Base-by-base conservation (phyloP, 164 flowering plant genomes). In the Aristolochia fimbriata region DNA sequence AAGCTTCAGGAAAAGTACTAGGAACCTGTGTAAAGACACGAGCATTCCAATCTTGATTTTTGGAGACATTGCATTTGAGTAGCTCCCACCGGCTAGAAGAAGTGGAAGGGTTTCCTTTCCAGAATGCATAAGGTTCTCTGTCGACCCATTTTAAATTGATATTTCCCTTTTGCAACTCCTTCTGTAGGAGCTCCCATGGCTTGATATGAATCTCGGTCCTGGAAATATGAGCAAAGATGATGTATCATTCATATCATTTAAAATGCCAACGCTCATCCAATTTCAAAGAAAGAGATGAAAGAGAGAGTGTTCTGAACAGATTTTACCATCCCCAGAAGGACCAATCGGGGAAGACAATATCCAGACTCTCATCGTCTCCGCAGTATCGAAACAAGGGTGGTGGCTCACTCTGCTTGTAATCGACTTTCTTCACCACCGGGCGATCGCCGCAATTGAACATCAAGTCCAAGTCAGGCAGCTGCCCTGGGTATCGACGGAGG, bases 121-220 rank as follows among this genome's bases (percentile, higher is more conserved):
- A 27, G 30, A 27, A 27, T 27, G 30, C 30, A 27, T 27, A 79
- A 17, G 87, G 86, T 20, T 77, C 75, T 59, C 87, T 79, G 6
- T 84, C 72, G 24, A 50, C 53, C 94, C 90, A 86, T 54, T 69
- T 76, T 19, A 37, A 57, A 55, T 46, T 76, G 30, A 58, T 43
- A 61, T 76, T 82, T 7, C 74, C 77, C 64, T 75, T 78, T 60
- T 69, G 47, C 46, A 86, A 7, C 15, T 70, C 81, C 62, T 65
- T 57, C 51, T 63, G 59, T 68, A 76, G 56, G 2, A 50, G 21
- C 1, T 54, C 68, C 93, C 93, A 86, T 43, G 87, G 89, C 68
- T 76, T 78, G 68, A 86, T 81, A 46, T 79, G 74, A 19, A 74
- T 51, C 68, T 86, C 93, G 15, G 82, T 64, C 89, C 93, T 86